Base-by-base conservation (phyloP, 2,329 filamentous ascomycete species). In the Chlorencoelia australis region DNA sequence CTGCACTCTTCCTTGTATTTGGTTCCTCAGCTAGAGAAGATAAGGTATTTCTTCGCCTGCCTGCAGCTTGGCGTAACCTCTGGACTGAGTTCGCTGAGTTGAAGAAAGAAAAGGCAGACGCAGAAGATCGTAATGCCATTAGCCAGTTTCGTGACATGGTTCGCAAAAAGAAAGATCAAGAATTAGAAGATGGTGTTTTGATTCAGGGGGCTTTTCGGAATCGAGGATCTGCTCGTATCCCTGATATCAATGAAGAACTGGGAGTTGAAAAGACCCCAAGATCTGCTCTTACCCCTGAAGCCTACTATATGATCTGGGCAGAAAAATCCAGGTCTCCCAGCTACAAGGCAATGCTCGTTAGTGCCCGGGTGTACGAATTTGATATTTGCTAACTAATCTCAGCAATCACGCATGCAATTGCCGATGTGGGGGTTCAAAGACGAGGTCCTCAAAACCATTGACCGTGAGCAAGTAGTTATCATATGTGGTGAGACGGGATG, bases 401-500 rank as follows among this genome's bases (percentile, higher is more conserved):
- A 55, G 52, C 62, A 71, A 56, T 76, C 71, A 20, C 78, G 91
- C 38, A 79, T 76, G 67, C 82, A 82, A 49, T 71, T 98, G 13
- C 91, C 91, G 0, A 94, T 98, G 67, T 95, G 83, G 74, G 69
- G 73, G 9, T 95, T 91, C 57, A 80, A 79, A 47, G 66, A 83
- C 9, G 72, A 85, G 33, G 86, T 95, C 6, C 64, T 96, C 9
- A 68, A 75, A 17, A 74, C 83, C 2, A 79, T 98, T 19, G 79
- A 85, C 30, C 68, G 73, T 15, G 73, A 94, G 46, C 88, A 91
- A 52, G 82, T 94, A 7, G 79, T 91, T 7, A 95, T 98, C 41
- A 75, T 98, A 19, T 96, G 89, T 56, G 91, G 91, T 56, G 91
- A 98, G 62, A 98, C 91, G 3, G 91, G 91, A 48, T 95, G 82